A percentile compares a stretch with the other conserved stretches of the same genome.
Conservation (phyloP, 345 rosid species). For the Pugionium dolabratum region DNA sequence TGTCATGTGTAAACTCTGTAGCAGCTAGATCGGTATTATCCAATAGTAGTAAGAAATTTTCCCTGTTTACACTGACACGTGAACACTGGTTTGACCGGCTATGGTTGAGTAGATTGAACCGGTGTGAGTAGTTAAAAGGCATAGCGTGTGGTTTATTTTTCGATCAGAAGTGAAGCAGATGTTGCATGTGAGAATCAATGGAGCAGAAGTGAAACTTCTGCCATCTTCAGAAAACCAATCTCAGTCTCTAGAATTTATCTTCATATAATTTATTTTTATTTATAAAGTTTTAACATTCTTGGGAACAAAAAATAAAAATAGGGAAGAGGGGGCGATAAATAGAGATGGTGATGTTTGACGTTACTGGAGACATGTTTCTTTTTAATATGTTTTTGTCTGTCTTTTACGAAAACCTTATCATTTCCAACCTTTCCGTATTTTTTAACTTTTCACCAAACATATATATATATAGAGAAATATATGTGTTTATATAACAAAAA, state of each 20-base stretch:
- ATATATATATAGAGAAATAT: not conserved
- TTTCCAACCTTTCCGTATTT: constrained; percentile 28
- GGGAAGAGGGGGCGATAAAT: constrained; percentile 24
- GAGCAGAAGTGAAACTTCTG: constrained; percentile 23
- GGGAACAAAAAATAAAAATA: constrained; percentile 1
- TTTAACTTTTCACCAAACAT: constrained; percentile 33
- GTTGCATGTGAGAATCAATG: constrained; percentile 36
- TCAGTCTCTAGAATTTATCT: constrained; percentile 24
- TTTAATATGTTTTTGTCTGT: constrained; percentile 30
- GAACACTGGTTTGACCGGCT: constrained; percentile 1
- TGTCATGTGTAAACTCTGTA: no score
- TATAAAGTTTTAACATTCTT: constrained; percentile 9
- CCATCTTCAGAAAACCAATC: constrained; percentile 25
- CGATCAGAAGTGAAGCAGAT: constrained; percentile 3
- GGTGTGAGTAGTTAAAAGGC: not conserved
- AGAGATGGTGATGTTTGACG: constrained; percentile 39
- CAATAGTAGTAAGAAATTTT: not conserved
- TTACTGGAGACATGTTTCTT: constrained; percentile 36
- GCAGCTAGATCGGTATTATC: not conserved
- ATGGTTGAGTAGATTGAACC: not conserved
- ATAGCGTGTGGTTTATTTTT: not conserved
- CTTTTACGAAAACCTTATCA: constrained; percentile 29
- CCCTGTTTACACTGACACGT: constrained; percentile 1
- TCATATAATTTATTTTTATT: not conserved
- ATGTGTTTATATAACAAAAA: not conserved